Base-by-base conservation (phyloP, 208 protist species). In the Crithidia sp. region DNA sequence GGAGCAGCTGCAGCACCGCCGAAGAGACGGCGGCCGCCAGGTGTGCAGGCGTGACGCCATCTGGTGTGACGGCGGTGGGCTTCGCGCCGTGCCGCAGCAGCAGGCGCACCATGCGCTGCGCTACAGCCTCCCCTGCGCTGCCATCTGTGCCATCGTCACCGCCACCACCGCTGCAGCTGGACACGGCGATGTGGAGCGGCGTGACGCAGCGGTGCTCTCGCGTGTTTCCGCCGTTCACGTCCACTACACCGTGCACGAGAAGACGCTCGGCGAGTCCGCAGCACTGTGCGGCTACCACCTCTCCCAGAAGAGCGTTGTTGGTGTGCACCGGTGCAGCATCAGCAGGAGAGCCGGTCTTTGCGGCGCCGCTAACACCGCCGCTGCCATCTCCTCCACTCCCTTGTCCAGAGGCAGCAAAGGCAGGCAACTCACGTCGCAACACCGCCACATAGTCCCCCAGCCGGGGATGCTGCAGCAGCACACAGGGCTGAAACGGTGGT, bases 31-130 rank as follows among this genome's bases (percentile, higher is more conserved):
- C 63, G 3, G 84, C 81, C 4, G 86, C 86, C 37, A 89, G 69
- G 71, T 92, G 87, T 4, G 69, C 68, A 2, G 87, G 78, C 0
- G 87, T 86, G 14, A 92, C 87, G 7, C 84, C 84, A 47, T 92
- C 87, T 2, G 60, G 63, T 19, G 78, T 89, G 2, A 88, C 82
- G 0, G 65, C 70, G 2, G 82, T 86, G 5, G 61, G 49, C 58
- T 78, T 83, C 16, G 83, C 79, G n/a, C 81, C 81, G 55, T 74
- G 49, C 16, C 36, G 36, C 41, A 91, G 52, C 49, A 91, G 57
- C 43, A 88, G 13, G 19, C 71, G 45, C 37, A 79, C 66, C 71
- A 83, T 79, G 9, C 60, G 56, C 19, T 79, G 16, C 14, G 79
- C 40, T 4, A 58, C 37, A 2, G 6, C 54, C 19, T 67, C 49